A percentile compares a stretch with the other conserved stretches of the same genome.
Evolutionary conservation across 1,284 basidiomycete species (phyloP).

Genomic region (Ceratobasidium sp.): DNA sequence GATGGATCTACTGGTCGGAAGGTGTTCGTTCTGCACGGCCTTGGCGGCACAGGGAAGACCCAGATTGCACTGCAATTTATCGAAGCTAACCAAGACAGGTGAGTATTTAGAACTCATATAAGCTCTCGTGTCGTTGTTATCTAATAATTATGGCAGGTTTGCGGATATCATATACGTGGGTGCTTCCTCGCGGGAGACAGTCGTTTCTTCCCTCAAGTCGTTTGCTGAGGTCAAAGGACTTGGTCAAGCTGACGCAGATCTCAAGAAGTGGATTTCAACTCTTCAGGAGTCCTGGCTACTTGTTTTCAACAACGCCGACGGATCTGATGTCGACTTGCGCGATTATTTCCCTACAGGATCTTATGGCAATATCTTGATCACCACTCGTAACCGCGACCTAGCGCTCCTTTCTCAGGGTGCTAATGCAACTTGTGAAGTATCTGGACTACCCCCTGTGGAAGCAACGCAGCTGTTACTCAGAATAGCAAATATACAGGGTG

Average conservation of each 20-base stretch:
- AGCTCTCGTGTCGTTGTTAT: too few species aligned
- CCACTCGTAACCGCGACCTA: conserved; percentile 19
- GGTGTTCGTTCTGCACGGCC: conserved; percentile 29
- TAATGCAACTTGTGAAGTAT: neutral
- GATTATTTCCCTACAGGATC: conserved; percentile 10
- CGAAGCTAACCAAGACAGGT: neutral
- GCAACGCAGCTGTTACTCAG: conserved; percentile 1
- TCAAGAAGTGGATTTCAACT: neutral
- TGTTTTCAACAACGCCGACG: neutral
- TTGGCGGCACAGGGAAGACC: conserved; percentile 42
- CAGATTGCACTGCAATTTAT: conserved; percentile 3
- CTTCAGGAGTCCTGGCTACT: conserved; percentile 20
- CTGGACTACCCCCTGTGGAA: conserved; percentile 3
- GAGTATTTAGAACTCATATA: neutral
- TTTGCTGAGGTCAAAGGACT: neutral
- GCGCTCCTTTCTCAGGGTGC: neutral
- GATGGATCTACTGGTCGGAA: neutral
- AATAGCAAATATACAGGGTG: neutral
- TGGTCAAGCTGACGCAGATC: conserved; percentile 1
- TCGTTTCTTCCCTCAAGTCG: neutral
- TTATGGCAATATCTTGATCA: conserved; percentile 35
- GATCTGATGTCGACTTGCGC: neutral
- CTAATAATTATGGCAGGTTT: neutral
- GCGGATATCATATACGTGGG: conserved; percentile 29
- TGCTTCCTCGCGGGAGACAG: conserved; percentile 28